Base-by-base conservation (phyloP, 176 grass and related monocot species). In the Aegilops speltoides region DNA sequence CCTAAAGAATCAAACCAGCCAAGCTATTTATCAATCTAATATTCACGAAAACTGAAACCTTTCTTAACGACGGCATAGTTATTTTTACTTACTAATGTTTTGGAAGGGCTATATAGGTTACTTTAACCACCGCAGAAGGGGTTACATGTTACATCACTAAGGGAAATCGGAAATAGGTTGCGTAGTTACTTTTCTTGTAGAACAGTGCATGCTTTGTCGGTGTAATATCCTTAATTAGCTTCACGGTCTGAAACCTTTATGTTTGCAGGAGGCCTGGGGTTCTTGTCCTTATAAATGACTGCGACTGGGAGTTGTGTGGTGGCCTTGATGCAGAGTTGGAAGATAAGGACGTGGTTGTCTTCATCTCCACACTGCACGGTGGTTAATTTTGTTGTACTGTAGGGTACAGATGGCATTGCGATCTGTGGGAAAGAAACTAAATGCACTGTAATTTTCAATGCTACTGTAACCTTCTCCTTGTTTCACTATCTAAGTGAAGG, bases 281-380 rank as follows among this genome's bases (percentile, higher is more conserved):
- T 93, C 86, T 95, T 48, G 91, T 76, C 25, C 73, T 76, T 48
- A 76, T 76, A 76, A 76, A 76, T 76, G 73, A 76, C 24, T 98
- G 93, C 0, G 96, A 98, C 41, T 96, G 96, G 96, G 41, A 97
- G 76, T 85, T 95, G 16, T 96, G 93, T 4, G 96, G 88, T 66
- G 88, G 85, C 64, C 84, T 96, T 25, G 92, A 98, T 82, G 79
- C 92, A 28, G 93, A 83, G 82, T 82, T 98, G 76, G 96, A 93
- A 88, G 96, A 98, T 63, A 98, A 96, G 79, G 96, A 98, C 82
- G 79, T 85, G 22, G 90, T 98, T 48, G 93, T 98, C 46, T 98
- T 96, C 78, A 96, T 96, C 68, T 96, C 93, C 67, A 98, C 92
- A 64, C 62, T 98, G 77, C 93, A 98, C 77, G 93, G 96, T 64